Conservation (phyloP, 352 stramenopile genomes). For the Globisporangium uncinulatum region DNA sequence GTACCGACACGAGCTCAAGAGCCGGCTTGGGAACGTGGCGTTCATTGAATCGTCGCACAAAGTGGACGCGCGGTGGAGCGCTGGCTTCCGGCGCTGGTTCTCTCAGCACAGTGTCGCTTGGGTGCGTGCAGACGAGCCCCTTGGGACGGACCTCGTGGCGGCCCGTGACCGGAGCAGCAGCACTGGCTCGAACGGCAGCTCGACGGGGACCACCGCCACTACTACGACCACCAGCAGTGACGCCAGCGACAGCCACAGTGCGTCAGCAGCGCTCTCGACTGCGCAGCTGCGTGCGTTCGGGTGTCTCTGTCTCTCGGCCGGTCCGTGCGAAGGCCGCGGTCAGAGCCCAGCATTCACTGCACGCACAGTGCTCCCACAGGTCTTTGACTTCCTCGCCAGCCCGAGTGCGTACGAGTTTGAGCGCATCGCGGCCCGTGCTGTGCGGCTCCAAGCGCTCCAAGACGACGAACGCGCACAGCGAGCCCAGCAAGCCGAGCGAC, state of each 20-base stretch:
- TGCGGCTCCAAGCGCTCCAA: conserved; percentile 43
- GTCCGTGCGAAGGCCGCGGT: conserved; percentile 38
- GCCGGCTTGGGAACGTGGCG: conserved; percentile 76
- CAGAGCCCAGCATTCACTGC: conserved; percentile 69
- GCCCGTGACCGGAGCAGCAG: conserved; percentile 18
- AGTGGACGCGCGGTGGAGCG: conserved; percentile 62
- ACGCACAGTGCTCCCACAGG: conserved; percentile 58
- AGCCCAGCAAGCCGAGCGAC: conserved; percentile 1
- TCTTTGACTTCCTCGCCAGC: conserved; percentile 77
- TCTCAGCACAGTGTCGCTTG: conserved; percentile 78
- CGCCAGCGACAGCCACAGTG: conserved; percentile 18
- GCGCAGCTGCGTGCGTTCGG: conserved; percentile 45
- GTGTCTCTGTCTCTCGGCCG: conserved; percentile 74
- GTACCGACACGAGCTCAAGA: conserved; percentile 71
- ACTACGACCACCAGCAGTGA: conserved; percentile 17
- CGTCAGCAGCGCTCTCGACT: conserved; percentile 26
- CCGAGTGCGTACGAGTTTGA: conserved; percentile 80
- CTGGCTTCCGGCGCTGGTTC: conserved; percentile 75
- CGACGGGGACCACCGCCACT: conserved; percentile 9
- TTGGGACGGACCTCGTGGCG: conserved; percentile 46
- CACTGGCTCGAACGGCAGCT: conserved; percentile 15
- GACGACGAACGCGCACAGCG: conserved; percentile 25
- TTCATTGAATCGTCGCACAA: conserved; percentile 88
- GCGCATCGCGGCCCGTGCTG: conserved; percentile 37
- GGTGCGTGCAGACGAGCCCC: conserved; percentile 53